phyloP scores from a whole-genome alignment of 768 basidiomycete genomes.

The Tricholoma bakamatsutake region DNA sequence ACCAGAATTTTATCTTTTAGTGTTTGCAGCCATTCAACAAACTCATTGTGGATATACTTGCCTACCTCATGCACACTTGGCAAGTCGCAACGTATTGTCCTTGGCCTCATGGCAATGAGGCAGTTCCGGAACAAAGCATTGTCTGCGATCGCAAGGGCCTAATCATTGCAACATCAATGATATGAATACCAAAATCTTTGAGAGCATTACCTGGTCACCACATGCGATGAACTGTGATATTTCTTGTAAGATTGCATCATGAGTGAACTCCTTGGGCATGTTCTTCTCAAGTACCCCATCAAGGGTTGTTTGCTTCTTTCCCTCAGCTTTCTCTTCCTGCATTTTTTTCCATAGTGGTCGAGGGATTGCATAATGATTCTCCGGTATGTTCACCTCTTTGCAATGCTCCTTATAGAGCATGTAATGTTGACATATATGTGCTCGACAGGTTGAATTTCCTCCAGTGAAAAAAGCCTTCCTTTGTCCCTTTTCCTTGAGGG shows the following conservation, averaged over 20 bases:
- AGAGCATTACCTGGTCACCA: background rate
- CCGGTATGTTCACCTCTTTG: too few species aligned
- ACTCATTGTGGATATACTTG: constrained; percentile 14
- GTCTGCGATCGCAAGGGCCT: too few species aligned
- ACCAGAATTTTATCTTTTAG: too few species aligned
- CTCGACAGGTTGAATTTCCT: too few species aligned
- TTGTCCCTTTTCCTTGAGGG: too few species aligned
- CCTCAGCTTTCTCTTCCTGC: background rate
- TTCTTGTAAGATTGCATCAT: background rate
- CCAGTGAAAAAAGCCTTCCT: too few species aligned
- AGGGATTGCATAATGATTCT: too few species aligned
- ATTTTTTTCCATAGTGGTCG: background rate
- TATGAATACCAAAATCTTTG: background rate
- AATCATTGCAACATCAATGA: too few species aligned
- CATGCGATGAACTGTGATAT: background rate
- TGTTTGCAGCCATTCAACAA: constrained; percentile 3
- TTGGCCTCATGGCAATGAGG: background rate
- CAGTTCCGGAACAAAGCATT: background rate
- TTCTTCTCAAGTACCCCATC: background rate
- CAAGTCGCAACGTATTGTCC: background rate
- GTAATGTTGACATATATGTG: too few species aligned
- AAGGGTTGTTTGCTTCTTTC: background rate
- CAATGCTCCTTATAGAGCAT: too few species aligned
- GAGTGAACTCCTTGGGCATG: background rate
- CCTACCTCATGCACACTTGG: constrained; percentile 11